Base-by-base conservation (phyloP, 805 yeast genomes). In the Sugiyamaella floridensis region DNA sequence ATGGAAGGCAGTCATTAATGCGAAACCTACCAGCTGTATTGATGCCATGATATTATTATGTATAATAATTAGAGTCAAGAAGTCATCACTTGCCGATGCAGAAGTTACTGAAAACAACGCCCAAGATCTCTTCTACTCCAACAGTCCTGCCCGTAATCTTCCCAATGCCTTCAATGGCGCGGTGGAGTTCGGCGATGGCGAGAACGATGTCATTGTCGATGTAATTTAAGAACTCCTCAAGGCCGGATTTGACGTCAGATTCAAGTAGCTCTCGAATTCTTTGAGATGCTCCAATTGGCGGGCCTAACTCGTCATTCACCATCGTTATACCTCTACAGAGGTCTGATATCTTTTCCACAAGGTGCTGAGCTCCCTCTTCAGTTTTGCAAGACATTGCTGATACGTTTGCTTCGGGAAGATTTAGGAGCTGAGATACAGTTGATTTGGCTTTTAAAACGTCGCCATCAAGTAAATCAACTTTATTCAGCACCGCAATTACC, bases 91-190 rank as follows among this genome's bases (percentile, higher is more conserved):
- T 92, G 0, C 99, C 99, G 19, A 93, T 89, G 67, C 99, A 93
- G 66, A 93, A 93, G 56, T 82, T 85, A 1, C 96, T 83, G 64
- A 93, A 93, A 0, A 93, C 93, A 1, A 87, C 92, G 0, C 93
- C 97, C 4, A 93, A 71, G 0, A 93, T 82, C 63, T 93, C 98
- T 60, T 93, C 97, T 0, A 90, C 76, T 0, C 95, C 96, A 12
- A 92, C 81, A 0, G 88, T 79, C 41, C 86, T 86, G 1, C 98
- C 99, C 0, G 97, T 90, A 22, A 93, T 86, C 62, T 83, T 86
- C 0, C 97, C 97, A 40, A 93, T 85, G 0, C 97, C 97, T 12
- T 85, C 89, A 16, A 85, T 81, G 0, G 96, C 82, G 48, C 77
- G 77, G 47, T 78, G 77, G 41, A 93, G 72, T 51, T 85, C 83